Conservation (phyloP, 148 eudicot species). For the Chenopodium quinoa region DNA sequence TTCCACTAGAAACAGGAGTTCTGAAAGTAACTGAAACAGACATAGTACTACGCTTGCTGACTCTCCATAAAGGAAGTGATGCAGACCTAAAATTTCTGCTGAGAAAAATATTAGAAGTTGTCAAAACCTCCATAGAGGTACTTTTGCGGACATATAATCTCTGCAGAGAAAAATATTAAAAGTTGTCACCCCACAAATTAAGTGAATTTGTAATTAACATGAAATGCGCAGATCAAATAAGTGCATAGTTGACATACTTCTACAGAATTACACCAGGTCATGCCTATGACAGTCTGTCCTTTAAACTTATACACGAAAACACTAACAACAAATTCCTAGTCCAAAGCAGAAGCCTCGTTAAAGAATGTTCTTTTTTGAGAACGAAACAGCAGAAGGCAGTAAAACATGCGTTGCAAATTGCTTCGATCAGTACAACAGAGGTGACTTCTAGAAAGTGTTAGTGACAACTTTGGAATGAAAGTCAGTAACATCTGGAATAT, state of each 20-base stretch:
- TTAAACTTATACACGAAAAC: neutral
- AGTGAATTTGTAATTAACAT: neutral
- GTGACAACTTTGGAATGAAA: neutral
- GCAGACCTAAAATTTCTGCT: conserved; percentile 36
- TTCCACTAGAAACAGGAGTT: conserved; percentile 27
- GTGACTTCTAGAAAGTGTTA: no score
- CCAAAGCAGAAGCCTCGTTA: neutral
- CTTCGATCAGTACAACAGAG: no score
- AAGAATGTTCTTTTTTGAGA: neutral
- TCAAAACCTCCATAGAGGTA: conserved; percentile 31
- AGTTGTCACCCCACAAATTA: neutral
- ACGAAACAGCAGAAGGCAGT: no score
- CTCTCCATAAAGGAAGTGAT: conserved; percentile 34
- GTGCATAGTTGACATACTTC: neutral
- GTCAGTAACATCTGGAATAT: neutral
- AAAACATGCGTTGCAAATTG: no score
- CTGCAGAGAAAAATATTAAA: conserved; percentile 19
- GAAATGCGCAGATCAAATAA: neutral
- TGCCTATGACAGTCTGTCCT: neutral
- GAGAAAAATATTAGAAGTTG: neutral
- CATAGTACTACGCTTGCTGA: conserved; percentile 33
- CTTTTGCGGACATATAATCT: conserved; percentile 28
- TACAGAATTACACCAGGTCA: neutral
- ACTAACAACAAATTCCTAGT: neutral
- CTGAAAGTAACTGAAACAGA: conserved; percentile 20